A percentile compares a stretch with the other conserved stretches of the same genome.
Evolutionary conservation across 1,284 basidiomycete genomes (phyloP).

Genomic region (Prillingera fragicola): DNA sequence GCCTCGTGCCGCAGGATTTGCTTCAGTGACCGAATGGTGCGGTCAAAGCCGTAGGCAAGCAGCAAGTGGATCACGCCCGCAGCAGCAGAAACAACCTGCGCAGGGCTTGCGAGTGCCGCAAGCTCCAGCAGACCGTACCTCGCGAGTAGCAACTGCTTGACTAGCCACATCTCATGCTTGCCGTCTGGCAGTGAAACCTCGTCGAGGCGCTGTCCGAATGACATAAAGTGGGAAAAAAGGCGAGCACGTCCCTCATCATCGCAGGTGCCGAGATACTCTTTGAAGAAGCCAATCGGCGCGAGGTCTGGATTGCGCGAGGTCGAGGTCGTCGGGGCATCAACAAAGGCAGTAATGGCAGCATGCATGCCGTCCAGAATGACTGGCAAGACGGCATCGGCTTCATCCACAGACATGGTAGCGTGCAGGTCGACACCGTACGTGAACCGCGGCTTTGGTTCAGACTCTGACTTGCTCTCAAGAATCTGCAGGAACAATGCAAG

Average conservation of each 20-base stretch:
- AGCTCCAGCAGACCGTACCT: constrained; percentile 63
- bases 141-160: constrained; percentile 47
- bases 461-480: not conserved
- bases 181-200: constrained; percentile 12
- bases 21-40: constrained; percentile 50
- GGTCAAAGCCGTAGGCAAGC: constrained; percentile 55
- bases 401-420: constrained; percentile 18
- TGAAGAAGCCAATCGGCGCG: constrained; percentile 23
- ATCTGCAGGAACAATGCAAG: constrained; percentile 14
- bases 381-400: constrained; percentile 21
- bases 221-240: constrained; percentile 1
- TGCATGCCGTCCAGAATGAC: constrained; percentile 27
- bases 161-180: constrained; percentile 8
- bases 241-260: not conserved
- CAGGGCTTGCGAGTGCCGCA: constrained; percentile 22
- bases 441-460: constrained; percentile 3
- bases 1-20: constrained; percentile 41
- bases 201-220: constrained; percentile 11
- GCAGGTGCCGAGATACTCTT: constrained; percentile 8
- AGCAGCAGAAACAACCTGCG: constrained; percentile 8
- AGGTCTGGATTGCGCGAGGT: constrained; percentile 3
- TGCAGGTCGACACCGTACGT: constrained; percentile 21
- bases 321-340: constrained; percentile 7
- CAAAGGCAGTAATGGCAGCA: constrained; percentile 11
- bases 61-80: constrained; percentile 54